phyloP scores from a whole-genome alignment of 352 stramenopile genomes.

The Nothophytophthora sp. region DNA sequence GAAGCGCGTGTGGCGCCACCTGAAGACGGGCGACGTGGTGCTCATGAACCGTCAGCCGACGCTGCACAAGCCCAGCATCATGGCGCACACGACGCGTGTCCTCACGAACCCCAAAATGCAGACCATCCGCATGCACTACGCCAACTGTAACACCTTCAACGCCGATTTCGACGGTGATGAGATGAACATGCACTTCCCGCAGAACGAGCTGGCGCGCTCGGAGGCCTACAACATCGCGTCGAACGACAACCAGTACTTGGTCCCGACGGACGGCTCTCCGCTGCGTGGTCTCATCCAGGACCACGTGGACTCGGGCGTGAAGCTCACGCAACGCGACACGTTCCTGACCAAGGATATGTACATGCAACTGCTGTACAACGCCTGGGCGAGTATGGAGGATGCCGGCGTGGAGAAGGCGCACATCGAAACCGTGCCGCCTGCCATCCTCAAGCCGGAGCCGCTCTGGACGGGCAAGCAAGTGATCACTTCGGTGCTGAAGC shows the following conservation, averaged over 20 bases:
- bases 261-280: constrained; percentile 97
- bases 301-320: constrained; percentile 99
- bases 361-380: constrained; percentile 97
- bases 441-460: constrained; percentile 96
- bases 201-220: constrained; percentile 97
- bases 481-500: constrained; percentile 96
- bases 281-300: constrained; percentile 99
- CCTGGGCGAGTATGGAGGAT: constrained; percentile 95
- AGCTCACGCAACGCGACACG: constrained; percentile 97
- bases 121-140: constrained; percentile 99
- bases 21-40: constrained; percentile 98
- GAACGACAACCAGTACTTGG: constrained; percentile 98
- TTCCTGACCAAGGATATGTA: constrained; percentile 99
- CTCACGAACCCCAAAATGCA: constrained; percentile 97
- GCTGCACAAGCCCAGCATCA: constrained; percentile 99
- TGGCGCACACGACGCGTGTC: constrained; percentile 98
- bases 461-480: constrained; percentile 99
- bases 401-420: constrained; percentile 85
- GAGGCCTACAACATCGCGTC: constrained; percentile 98
- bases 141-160: constrained; percentile 99
- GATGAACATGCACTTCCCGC: constrained; percentile 99
- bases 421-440: constrained; percentile 96
- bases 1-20: constrained; percentile 97
- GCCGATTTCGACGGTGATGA: constrained; percentile 99
- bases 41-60: constrained; percentile 99